Percentiles rank a stretch among this genome's conserved stretches.
These are phyloP conservation scores for Euphorbia neoarborescens DNA, from an alignment of 441 rosid species.

Conservation along the genomic window DNA sequence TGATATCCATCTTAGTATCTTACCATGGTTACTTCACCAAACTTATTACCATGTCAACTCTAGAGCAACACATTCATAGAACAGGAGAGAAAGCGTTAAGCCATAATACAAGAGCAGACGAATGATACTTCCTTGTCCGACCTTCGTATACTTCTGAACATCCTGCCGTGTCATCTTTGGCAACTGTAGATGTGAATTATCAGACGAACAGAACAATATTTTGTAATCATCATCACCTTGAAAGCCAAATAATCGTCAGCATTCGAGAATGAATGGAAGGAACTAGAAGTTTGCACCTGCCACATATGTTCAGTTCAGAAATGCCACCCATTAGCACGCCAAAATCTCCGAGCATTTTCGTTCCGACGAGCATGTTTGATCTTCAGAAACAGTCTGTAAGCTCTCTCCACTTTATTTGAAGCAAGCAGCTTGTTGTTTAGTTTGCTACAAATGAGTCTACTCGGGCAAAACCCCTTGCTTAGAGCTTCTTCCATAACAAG, in stretches of 20 bases:
- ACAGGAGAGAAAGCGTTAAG: neutral
- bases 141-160: conserved; percentile 69
- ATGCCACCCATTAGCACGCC: conserved; percentile 92
- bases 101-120: neutral
- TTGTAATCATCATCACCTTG: neutral
- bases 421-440: conserved; percentile 59
- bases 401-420: conserved; percentile 65
- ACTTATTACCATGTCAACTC: neutral
- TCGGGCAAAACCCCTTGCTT: conserved; percentile 73
- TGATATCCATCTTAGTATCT: too few relatives aligned
- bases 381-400: conserved; percentile 66
- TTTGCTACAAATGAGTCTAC: conserved; percentile 61
- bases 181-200: conserved; percentile 51
- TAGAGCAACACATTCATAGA: neutral
- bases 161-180: conserved; percentile 78
- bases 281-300: conserved; percentile 4
- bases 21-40: conserved; percentile 5
- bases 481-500: conserved; percentile 85
- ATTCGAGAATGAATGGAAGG: neutral
- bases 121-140: conserved; percentile 59
- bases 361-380: conserved; percentile 54
- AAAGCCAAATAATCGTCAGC: neutral
- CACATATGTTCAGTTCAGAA: conserved; percentile 34
- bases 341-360: conserved; percentile 62
- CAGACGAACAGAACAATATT: conserved; percentile 26